Evolutionary conservation across 2,329 filamentous ascomycete genomes (phyloP).

Genomic region (Pseudogymnoascus sp.): DNA sequence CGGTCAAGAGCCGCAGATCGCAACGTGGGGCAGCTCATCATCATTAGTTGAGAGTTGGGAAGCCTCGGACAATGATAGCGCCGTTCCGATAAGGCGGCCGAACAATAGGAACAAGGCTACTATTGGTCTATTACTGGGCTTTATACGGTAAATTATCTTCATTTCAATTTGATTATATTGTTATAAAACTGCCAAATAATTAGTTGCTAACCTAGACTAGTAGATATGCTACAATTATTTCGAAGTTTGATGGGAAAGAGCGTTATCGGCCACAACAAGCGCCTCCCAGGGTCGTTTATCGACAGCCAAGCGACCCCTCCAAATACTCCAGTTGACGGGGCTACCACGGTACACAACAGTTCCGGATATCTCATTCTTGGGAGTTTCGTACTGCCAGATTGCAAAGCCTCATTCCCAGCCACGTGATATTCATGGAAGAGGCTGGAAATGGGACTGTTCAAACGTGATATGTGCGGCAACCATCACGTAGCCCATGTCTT

Average conservation of each 20-base stretch:
- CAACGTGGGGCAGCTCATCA: constrained; percentile 12
- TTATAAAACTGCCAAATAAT: not conserved
- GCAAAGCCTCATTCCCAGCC: not conserved
- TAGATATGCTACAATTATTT: not conserved
- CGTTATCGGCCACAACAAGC: not conserved
- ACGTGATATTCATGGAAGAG: not conserved
- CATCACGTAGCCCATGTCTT: not conserved
- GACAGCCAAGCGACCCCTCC: not conserved
- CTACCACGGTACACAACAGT: not conserved
- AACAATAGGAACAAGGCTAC: not conserved
- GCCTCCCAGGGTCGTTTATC: not conserved
- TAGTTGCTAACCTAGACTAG: not conserved
- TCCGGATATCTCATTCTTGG: not conserved
- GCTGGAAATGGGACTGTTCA: not conserved
- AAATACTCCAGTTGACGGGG: not conserved
- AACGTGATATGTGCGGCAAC: not conserved
- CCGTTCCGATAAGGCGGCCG: not conserved
- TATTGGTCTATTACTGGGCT: not conserved
- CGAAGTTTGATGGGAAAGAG: not conserved
- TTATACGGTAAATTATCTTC: not conserved
- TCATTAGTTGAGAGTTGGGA: constrained; percentile 1
- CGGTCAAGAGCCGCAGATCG: constrained; percentile 1
- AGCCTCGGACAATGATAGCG: constrained; percentile 7
- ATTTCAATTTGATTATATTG: not conserved
- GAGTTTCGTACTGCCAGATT: not conserved